phyloP scores from a whole-genome alignment of 768 basidiomycete genomes.

The Brasilioporus rufonigricans region DNA sequence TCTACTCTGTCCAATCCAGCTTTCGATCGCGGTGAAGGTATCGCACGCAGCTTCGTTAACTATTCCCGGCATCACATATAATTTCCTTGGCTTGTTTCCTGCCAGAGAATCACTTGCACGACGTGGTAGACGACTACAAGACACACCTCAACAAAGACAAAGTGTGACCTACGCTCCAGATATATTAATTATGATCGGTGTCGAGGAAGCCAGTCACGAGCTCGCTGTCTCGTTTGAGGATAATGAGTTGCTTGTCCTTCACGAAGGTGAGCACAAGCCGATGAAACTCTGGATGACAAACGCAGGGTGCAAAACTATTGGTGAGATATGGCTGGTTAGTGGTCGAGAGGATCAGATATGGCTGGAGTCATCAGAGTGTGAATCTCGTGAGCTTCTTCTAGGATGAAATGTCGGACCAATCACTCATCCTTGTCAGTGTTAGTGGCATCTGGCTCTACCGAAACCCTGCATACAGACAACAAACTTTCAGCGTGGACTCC shows the following conservation, averaged over 20 bases:
- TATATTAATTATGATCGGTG: slow-evolving; percentile 52
- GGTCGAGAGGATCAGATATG: slow-evolving; percentile 64
- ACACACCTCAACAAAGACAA: slow-evolving; percentile 68
- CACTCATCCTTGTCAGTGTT: slow-evolving; percentile 15
- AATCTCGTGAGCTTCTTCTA: slow-evolving; percentile 14
- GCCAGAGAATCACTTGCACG: slow-evolving; percentile 61
- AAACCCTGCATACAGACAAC: slow-evolving; percentile 50
- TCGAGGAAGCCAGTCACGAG: slow-evolving; percentile 65
- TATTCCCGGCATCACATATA: slow-evolving; percentile 57
- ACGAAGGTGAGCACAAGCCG: slow-evolving; percentile 65
- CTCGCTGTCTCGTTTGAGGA: slow-evolving; percentile 57
- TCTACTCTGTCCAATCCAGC: slow-evolving; percentile 32
- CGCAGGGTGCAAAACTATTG: slow-evolving; percentile 54
- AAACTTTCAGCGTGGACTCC: slow-evolving; percentile 49
- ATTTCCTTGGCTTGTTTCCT: slow-evolving; percentile 74
- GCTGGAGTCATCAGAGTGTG: slow-evolving; percentile 34
- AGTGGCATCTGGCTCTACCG: slow-evolving; percentile 22
- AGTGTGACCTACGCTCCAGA: slow-evolving; percentile 72
- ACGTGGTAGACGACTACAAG: slow-evolving; percentile 75
- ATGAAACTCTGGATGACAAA: slow-evolving; percentile 65
- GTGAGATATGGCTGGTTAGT: slow-evolving; percentile 69
- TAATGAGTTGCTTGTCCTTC: slow-evolving; percentile 48
- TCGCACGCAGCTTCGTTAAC: slow-evolving; percentile 49
- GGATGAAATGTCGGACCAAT: background rate
- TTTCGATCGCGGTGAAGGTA: slow-evolving; percentile 63